Percentiles rank a stretch among this genome's conserved stretches.
phyloP scores from a whole-genome alignment of 352 stramenopile genomes.

The Globisporangium spiculum region DNA sequence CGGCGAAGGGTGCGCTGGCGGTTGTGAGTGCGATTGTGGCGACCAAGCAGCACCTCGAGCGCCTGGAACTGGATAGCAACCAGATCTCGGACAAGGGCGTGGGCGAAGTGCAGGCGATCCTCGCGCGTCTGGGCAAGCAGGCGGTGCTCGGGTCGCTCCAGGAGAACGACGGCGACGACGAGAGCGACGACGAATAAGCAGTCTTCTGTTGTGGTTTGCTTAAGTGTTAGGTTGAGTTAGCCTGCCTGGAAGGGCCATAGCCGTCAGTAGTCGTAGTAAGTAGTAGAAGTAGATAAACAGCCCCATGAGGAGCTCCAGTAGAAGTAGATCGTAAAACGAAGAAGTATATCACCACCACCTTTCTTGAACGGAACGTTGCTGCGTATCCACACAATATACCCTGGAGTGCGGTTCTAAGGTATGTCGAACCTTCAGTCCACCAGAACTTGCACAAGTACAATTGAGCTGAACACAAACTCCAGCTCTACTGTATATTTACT shows the following conservation, averaged over 20 bases:
- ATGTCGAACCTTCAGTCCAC: too few species aligned
- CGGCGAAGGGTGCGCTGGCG: constrained; percentile 60
- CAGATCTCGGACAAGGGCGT: constrained; percentile 75
- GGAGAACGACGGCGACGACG: constrained; percentile 80
- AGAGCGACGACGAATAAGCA: constrained; percentile 38
- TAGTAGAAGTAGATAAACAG: not conserved
- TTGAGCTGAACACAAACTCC: too few species aligned
- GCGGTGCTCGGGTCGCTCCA: constrained; percentile 67
- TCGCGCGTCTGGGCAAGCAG: constrained; percentile 47
- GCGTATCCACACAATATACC: too few species aligned
- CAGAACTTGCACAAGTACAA: too few species aligned
- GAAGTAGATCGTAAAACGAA: constrained; percentile 2
- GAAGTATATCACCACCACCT: not conserved
- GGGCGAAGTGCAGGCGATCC: constrained; percentile 31
- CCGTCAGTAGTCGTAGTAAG: not conserved
- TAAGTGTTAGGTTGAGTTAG: not conserved
- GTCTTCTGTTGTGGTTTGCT: not conserved
- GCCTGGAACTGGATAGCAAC: constrained; percentile 67
- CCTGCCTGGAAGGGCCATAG: not conserved
- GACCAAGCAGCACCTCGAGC: constrained; percentile 36
- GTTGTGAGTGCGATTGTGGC: constrained; percentile 46
- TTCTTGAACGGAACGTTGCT: not conserved
- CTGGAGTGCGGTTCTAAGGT: too few species aligned
- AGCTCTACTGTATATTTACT: too few species aligned
- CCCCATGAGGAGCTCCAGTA: not conserved